Conservation (phyloP, 208 protist genomes). For the Leishmania amazonensis region DNA sequence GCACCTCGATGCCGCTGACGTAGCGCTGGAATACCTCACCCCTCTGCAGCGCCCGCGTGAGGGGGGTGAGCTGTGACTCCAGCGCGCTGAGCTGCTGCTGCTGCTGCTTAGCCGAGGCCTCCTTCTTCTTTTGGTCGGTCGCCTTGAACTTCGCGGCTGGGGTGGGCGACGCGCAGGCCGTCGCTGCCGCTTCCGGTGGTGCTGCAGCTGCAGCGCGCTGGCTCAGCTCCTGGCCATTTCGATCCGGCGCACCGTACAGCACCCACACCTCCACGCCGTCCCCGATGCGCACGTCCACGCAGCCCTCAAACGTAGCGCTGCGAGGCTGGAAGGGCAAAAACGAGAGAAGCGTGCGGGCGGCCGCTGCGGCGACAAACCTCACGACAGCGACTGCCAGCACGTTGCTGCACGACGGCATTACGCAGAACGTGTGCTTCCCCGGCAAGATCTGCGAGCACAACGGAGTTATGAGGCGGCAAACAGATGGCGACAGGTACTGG, state of each 20-base stretch:
- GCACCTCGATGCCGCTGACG: slow-evolving; percentile 73
- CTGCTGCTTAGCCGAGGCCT: slow-evolving; percentile 12
- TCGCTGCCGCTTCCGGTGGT: not conserved
- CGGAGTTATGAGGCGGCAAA: slow-evolving; percentile 76
- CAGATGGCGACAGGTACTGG: slow-evolving; percentile 67
- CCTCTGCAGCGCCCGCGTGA: slow-evolving; percentile 24
- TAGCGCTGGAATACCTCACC: slow-evolving; percentile 62
- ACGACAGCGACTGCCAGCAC: slow-evolving; percentile 75
- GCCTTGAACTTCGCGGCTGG: slow-evolving; percentile 5
- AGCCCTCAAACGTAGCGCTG: slow-evolving; percentile 49
- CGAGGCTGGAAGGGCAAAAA: slow-evolving; percentile 62
- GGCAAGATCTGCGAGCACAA: slow-evolving; percentile 49
- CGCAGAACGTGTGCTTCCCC: slow-evolving; percentile 49
- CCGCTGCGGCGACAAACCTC: not conserved
- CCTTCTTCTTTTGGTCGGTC: slow-evolving; percentile 30
- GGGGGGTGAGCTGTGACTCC: slow-evolving; percentile 21
- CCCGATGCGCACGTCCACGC: slow-evolving; percentile 42
- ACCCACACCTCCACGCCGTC: slow-evolving; percentile 76
- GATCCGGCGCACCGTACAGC: slow-evolving; percentile 78
- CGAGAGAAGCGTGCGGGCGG: slow-evolving; percentile 36
- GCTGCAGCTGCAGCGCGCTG: slow-evolving; percentile 29
- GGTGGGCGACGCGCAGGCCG: not conserved
- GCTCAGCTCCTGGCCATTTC: slow-evolving; percentile 62
- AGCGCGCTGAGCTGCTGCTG: not conserved
- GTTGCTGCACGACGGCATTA: slow-evolving; percentile 88